Evolutionary conservation across 441 rosid species (phyloP).

Genomic region (Arabidopsis hybrid): DNA sequence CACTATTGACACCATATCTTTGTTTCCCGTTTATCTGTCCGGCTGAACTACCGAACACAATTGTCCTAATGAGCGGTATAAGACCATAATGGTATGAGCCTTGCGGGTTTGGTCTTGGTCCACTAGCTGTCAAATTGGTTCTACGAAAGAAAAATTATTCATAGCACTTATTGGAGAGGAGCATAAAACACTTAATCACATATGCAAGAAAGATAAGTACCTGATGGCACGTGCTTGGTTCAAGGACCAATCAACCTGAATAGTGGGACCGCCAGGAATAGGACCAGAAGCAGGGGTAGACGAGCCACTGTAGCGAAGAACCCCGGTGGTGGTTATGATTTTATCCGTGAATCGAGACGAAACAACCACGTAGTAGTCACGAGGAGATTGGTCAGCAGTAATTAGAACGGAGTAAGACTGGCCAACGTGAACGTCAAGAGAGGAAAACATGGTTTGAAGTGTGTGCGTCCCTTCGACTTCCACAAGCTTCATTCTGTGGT

Average conservation of each 20-base stretch:
- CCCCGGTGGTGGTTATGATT: conserved; percentile 66
- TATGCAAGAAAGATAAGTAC: conserved; percentile 44
- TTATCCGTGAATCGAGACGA: conserved; percentile 74
- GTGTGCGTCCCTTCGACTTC: conserved; percentile 98
- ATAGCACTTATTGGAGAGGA: background rate
- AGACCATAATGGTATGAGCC: conserved; percentile 98
- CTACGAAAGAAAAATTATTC: conserved; percentile 46
- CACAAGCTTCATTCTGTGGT: conserved; percentile 79
- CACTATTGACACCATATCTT: conserved; percentile 86
- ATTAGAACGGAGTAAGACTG: conserved; percentile 83
- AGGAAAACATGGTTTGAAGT: conserved; percentile 71
- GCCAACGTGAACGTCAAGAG: conserved; percentile 89
- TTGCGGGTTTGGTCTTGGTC: conserved; percentile 98
- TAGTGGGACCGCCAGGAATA: conserved; percentile 82
- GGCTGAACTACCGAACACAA: conserved; percentile 70
- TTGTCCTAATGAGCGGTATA: conserved; percentile 76
- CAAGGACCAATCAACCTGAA: conserved; percentile 83
- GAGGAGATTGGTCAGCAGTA: conserved; percentile 85
- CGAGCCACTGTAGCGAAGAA: conserved; percentile 82
- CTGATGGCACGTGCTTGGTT: conserved; percentile 93
- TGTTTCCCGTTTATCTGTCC: conserved; percentile 86
- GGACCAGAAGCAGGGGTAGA: conserved; percentile 72
- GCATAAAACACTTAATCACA: background rate
- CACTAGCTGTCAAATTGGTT: conserved; percentile 96
- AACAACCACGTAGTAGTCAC: conserved; percentile 84